phyloP scores from a whole-genome alignment of 306 rosid genomes.

The Acacia acuminata region DNA sequence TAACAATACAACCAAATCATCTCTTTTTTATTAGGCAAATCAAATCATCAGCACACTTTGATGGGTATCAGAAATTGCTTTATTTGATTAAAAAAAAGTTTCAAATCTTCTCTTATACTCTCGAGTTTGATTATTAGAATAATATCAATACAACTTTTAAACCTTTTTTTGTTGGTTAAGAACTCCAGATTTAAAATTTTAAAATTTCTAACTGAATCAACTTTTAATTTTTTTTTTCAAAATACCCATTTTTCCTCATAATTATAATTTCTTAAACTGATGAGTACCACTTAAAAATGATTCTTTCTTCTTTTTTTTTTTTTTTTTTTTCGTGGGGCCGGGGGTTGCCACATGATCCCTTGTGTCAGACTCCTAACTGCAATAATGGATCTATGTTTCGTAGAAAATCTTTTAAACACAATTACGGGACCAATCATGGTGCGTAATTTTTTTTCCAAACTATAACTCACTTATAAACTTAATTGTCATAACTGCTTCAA shows the following conservation, averaged over 20 bases:
- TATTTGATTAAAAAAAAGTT: background rate
- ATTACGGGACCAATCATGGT: background rate
- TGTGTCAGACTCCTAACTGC: background rate
- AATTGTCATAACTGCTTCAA: background rate
- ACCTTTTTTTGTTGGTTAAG: background rate
- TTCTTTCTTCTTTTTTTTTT: background rate
- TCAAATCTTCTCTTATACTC: background rate
- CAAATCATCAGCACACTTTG: background rate
- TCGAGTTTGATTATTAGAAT: background rate
- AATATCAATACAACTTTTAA: background rate
- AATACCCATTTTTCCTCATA: background rate
- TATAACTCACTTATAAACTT: no score
- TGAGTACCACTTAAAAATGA: background rate
- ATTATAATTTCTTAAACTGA: background rate
- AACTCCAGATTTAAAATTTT: background rate
- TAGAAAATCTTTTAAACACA: background rate
- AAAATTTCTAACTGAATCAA: background rate
- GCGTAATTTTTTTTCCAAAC: background rate
- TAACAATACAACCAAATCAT: background rate
- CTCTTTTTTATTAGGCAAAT: background rate
- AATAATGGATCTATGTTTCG: background rate
- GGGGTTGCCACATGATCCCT: background rate
- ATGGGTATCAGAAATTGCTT: background rate
- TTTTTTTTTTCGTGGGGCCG: background rate
- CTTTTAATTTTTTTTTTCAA: background rate